Percentiles rank a stretch among this genome's conserved stretches.
phyloP scores from a whole-genome alignment of 2,329 filamentous ascomycete genomes.

The Tolypocladium pustulatum region DNA sequence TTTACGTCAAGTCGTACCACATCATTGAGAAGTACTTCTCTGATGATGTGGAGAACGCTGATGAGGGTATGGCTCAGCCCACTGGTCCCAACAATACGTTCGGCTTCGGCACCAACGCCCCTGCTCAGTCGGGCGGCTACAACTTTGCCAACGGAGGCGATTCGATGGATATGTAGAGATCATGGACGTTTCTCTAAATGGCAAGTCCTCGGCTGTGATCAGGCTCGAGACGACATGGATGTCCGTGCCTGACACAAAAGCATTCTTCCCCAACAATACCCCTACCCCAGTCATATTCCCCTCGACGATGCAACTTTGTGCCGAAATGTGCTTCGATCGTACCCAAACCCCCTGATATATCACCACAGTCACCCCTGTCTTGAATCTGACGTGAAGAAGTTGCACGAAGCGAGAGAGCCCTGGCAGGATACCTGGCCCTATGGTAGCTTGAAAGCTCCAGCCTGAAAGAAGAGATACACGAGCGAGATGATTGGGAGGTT shows the following conservation, averaged over 20 bases:
- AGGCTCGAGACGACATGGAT: background rate
- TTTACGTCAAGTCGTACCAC: conserved; percentile 99
- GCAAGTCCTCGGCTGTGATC: background rate
- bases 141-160: conserved; percentile 74
- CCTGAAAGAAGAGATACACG: conserved; percentile 28
- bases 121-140: conserved; percentile 67
- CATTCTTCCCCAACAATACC: conserved; percentile 3
- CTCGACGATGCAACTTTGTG: conserved; percentile 12
- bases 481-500: conserved; percentile 9
- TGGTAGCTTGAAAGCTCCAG: conserved; percentile 59
- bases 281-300: conserved; percentile 6
- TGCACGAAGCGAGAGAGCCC: conserved; percentile 15
- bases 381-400: conserved; percentile 27
- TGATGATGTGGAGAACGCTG: conserved; percentile 90
- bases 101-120: conserved; percentile 61
- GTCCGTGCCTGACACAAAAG: conserved; percentile 1
- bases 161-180: conserved; percentile 50
- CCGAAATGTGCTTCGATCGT: conserved; percentile 12
- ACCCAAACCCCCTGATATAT: conserved; percentile 19
- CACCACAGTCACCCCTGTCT: conserved; percentile 16
- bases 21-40: conserved; percentile 99
- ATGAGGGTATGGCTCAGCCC: conserved; percentile 63
- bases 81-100: conserved; percentile 64
- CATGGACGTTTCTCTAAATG: background rate
- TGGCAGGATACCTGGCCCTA: conserved; percentile 32